Evolutionary conservation across 176 grass and related monocot species (phyloP).

Genomic region (Oryza coarctata): DNA sequence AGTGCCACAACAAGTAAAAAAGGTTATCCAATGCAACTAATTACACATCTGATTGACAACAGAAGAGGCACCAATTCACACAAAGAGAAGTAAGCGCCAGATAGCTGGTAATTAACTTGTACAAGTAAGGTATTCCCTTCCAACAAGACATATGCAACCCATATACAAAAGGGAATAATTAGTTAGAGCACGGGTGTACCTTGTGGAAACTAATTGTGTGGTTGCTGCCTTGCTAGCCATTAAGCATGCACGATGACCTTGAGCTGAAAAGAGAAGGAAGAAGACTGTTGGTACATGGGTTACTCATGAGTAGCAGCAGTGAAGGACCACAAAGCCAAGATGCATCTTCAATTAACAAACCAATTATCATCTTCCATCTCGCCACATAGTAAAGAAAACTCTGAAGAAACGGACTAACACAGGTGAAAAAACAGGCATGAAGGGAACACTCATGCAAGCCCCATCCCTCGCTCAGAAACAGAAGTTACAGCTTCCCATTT

Average conservation of each 20-base stretch:
- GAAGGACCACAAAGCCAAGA: constrained; percentile 24
- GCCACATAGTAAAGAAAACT: neutral
- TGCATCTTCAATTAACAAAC: constrained; percentile 1
- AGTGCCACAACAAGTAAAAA: constrained; percentile 18
- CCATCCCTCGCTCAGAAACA: constrained; percentile 2
- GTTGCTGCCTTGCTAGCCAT: neutral
- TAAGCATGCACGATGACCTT: neutral
- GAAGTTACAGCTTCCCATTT: constrained; percentile 24
- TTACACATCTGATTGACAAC: neutral
- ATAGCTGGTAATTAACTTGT: neutral
- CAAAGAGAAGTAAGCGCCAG: neutral
- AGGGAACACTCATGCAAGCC: neutral
- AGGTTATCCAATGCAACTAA: neutral
- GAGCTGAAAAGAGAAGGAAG: constrained; percentile 12
- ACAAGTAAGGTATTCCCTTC: neutral
- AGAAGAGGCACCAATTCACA: neutral
- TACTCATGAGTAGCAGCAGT: neutral
- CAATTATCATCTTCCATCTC: neutral
- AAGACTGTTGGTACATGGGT: constrained; percentile 6
- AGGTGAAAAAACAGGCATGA: neutral
- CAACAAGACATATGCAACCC: neutral
- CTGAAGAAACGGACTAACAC: neutral
- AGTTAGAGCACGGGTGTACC: constrained; percentile 1
- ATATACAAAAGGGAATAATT: neutral
- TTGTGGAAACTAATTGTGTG: constrained; percentile 12